These are phyloP conservation scores for Torulaspora maleeae DNA, from an alignment of 805 yeast genomes.

Conservation along the genomic window DNA sequence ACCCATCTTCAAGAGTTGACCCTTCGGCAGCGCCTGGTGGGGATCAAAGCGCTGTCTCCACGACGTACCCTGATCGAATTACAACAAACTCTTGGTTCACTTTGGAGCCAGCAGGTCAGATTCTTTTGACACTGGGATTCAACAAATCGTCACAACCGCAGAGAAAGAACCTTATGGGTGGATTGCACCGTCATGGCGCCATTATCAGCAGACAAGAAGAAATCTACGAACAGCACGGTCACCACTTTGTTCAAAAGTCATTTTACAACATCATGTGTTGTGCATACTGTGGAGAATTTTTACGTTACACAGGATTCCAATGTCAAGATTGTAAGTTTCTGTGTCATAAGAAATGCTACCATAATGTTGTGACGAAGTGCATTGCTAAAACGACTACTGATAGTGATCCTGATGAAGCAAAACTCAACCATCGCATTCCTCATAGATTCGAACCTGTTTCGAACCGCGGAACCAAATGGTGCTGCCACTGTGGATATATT, in stretches of 20 bases:
- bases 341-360: conserved; percentile 77
- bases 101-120: conserved; percentile 91
- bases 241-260: conserved; percentile 91
- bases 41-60: neutral
- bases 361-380: conserved; percentile 77
- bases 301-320: conserved; percentile 80
- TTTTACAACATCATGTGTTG: conserved; percentile 96
- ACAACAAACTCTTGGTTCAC: conserved; percentile 79
- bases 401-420: conserved; percentile 64
- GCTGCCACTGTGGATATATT: conserved; percentile 97
- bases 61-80: conserved; percentile 23
- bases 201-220: conserved; percentile 86
- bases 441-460: conserved; percentile 91
- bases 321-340: conserved; percentile 80
- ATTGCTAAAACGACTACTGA: conserved; percentile 72
- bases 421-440: conserved; percentile 92
- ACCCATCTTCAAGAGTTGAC: conserved; percentile 3
- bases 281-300: conserved; percentile 93
- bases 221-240: conserved; percentile 93
- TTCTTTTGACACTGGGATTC: conserved; percentile 71
- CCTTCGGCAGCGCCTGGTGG: conserved; percentile 1
- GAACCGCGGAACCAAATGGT: conserved; percentile 97
- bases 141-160: conserved; percentile 57
- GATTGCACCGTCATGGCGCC: conserved; percentile 95
- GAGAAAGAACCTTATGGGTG: conserved; percentile 47